These are phyloP conservation scores for Serendipita vermifera DNA, from an alignment of 768 basidiomycete species.

Conservation along the genomic window DNA sequence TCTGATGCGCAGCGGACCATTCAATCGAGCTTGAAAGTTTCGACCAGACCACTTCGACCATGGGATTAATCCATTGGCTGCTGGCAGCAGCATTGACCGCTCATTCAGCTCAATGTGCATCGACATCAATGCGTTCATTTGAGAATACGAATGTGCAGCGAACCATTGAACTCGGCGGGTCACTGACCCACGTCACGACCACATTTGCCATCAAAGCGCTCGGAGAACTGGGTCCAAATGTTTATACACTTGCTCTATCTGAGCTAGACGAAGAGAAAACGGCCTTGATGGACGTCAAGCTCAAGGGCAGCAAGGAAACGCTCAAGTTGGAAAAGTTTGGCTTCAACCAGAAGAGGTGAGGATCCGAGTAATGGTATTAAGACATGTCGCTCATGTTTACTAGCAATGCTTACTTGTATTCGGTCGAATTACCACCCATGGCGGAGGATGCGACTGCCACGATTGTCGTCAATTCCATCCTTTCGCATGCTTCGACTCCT, in stretches of 20 bases:
- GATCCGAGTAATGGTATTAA: constrained; percentile 12
- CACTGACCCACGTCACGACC: constrained; percentile 77
- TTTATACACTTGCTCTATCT: constrained; percentile 57
- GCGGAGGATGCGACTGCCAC: constrained; percentile 49
- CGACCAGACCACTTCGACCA: background rate
- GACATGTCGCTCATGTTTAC: background rate
- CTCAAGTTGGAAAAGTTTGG: constrained; percentile 40
- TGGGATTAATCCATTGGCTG: constrained; percentile 2
- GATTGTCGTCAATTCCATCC: constrained; percentile 64
- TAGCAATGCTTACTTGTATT: constrained; percentile 39
- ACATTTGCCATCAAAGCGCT: constrained; percentile 74
- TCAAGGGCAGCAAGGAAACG: constrained; percentile 55
- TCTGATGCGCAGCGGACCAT: too few relatives aligned
- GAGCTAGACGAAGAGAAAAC: constrained; percentile 50
- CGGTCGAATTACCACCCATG: constrained; percentile 50
- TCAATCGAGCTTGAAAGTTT: background rate
- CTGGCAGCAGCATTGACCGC: constrained; percentile 7
- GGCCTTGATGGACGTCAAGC: constrained; percentile 64
- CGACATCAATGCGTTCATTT: constrained; percentile 27
- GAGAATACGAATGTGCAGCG: constrained; percentile 86
- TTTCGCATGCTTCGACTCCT: constrained; percentile 64
- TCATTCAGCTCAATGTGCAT: background rate
- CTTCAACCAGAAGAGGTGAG: constrained; percentile 41
- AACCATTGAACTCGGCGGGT: constrained; percentile 78
- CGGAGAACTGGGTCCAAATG: constrained; percentile 36